These are phyloP conservation scores for Ophiostoma sp. DNA, from an alignment of 2,329 filamentous ascomycete genomes.

Conservation along the genomic window DNA sequence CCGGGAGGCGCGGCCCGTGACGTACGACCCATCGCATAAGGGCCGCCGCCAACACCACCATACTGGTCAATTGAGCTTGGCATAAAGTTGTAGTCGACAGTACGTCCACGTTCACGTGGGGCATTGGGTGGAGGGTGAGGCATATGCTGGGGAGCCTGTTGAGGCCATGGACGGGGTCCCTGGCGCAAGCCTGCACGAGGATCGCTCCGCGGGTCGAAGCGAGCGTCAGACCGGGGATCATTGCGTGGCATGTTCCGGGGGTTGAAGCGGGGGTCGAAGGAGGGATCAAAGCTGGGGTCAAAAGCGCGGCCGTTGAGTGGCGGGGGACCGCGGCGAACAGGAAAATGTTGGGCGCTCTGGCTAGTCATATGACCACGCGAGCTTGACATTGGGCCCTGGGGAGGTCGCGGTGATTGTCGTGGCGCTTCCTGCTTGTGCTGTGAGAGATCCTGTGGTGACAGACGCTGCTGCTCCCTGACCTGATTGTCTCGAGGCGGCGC, in stretches of 20 bases:
- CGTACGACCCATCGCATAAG: slow-evolving; percentile 6
- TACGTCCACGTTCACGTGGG: slow-evolving; percentile 1
- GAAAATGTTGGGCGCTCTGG: slow-evolving; percentile 1
- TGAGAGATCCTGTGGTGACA: background rate
- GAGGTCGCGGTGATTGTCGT: background rate
- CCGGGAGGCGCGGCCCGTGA: background rate
- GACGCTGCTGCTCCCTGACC: slow-evolving; percentile 15
- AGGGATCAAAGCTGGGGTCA: background rate
- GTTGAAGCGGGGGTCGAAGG: background rate
- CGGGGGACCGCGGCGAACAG: background rate
- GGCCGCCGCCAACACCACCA: slow-evolving; percentile 5
- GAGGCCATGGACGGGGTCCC: background rate
- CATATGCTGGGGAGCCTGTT: background rate
- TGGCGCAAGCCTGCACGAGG: background rate
- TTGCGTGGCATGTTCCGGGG: background rate
- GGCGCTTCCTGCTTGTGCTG: background rate
- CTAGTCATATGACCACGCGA: background rate
- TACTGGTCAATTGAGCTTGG: slow-evolving; percentile 14
- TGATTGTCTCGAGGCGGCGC: background rate
- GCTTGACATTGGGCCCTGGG: background rate
- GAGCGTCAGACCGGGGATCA: background rate
- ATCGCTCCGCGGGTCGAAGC: background rate
- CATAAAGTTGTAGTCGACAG: background rate
- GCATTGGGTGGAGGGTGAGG: background rate
- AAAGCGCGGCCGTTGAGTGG: background rate